Base-by-base conservation (phyloP, 208 protist genomes). In the Leptomonas seymouri region DNA sequence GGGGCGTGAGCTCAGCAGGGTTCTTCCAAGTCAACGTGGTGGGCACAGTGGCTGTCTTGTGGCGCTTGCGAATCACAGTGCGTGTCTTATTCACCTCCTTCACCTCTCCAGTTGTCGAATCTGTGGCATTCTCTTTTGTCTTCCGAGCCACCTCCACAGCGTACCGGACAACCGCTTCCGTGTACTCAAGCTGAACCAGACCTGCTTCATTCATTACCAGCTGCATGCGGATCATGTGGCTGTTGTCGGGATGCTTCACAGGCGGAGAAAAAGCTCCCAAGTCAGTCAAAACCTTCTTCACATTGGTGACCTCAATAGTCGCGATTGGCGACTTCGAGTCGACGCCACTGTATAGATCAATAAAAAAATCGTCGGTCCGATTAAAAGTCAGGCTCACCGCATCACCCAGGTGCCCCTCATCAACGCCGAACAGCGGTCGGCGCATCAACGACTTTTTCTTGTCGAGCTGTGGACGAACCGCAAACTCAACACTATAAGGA, bases 171-270 rank as follows among this genome's bases (percentile, higher is more conserved):
- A 89, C 55, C 18, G 76, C 87, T 23, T 84, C 78, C 9, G 84
- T 84, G 16, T 92, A 78, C 21, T 87, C 80, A 21, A 94, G 61
- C 20, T 93, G 80, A 51, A 93, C 41, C 30, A 97, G 75, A 4
- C 87, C 91, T 30, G 80, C 78, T 46, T 94, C 89, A 57, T 82
- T 93, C 34, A 93, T 59, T 2, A 64, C 46, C 14, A 94, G 27
- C 65, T 97, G 85, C 65, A 97, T 44, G 27, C 89, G 87, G 48
- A 97, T 62, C 69, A 91, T 83, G 72, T 97, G 91, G 28, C 63
- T 90, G 49, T 93, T 91, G 61, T 94, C 94, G 27, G 80, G 71
- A 61, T 96, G 85, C 12, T 65, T 28, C 57, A 93, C 31, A 20
- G 34, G 16, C 30, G 87, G 80, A 18, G 61, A 64, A 53, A 87